Base-by-base conservation (phyloP, 2,329 filamentous ascomycete species). In the Myriosclerotinia curreyana region DNA sequence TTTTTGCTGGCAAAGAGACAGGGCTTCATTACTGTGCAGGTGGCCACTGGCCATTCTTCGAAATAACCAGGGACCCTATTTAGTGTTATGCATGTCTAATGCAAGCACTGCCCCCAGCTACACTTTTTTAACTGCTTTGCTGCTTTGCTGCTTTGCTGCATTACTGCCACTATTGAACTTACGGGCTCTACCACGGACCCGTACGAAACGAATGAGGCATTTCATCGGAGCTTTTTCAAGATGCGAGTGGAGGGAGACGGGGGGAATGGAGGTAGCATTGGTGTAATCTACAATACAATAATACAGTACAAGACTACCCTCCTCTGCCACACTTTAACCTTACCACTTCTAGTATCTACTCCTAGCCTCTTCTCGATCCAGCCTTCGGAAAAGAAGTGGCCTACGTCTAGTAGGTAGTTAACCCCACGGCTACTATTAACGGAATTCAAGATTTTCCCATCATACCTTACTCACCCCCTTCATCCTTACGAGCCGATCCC, bases 391-490 rank as follows among this genome's bases (percentile, higher is more conserved):
- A 58, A 22, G 31, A 56, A 54, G 50, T 54, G 36, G 51, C 60
- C 60, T 56, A 56, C 51, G 48, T 54, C 40, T 44, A 60, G 17
- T 36, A n/a, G n/a, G n/a, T n/a, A 36, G 31, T 15, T 22, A 61
- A 61, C 38, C 25, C 31, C 34, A 61, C 59, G 25, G 36, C 14
- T 44, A 46, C 49, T 62, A 54, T 34, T 55, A 59, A 56, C 22
- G 40, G 31, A 55, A 56, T 56, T 56, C n/a, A 56, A 31, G 60
- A 62, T 56, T 62, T 56, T 56, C 51, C 51, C 53, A 59, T 64
- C 53, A 36, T 59, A 46, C 42, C 20, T 52, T 38, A 20, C 22
- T 58, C 31, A 58, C 53, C 61, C 61, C 61, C 44, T 62, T 65
- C 44, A 51, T 51, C 58, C 51, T 51, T 46, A 53, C 38, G 28